These are phyloP conservation scores for Ormosia semicastrata DNA, from an alignment of 306 rosid genomes.

Conservation along the genomic window DNA sequence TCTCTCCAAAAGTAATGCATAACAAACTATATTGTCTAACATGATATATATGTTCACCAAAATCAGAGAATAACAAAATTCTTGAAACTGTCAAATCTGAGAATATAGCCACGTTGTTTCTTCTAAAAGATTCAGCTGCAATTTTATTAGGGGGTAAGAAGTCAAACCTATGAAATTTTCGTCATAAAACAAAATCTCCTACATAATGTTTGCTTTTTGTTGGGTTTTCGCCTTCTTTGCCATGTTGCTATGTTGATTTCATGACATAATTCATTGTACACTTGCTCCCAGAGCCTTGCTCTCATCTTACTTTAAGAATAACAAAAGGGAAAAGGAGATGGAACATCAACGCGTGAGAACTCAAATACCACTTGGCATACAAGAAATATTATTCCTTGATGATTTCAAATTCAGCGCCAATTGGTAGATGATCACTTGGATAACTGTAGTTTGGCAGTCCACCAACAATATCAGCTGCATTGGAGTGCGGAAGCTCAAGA, in stretches of 20 bases:
- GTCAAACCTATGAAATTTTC: background rate
- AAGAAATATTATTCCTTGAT: conserved; percentile 27
- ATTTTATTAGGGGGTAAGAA: background rate
- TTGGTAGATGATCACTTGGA: conserved; percentile 95
- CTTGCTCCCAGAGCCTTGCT: background rate
- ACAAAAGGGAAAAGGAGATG: background rate
- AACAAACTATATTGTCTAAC: background rate
- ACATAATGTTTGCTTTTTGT: background rate
- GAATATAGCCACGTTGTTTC: background rate
- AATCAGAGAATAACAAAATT: background rate
- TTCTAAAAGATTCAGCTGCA: background rate
- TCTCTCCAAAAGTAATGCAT: background rate
- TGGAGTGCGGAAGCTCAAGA: conserved; percentile 75
- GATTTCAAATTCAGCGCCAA: conserved; percentile 80
- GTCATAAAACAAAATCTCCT: background rate
- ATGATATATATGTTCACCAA: conserved; percentile 13
- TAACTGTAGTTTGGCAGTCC: conserved; percentile 76
- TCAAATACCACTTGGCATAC: conserved; percentile 22
- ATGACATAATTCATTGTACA: conserved; percentile 11
- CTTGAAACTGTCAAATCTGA: background rate
- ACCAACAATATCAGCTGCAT: conserved; percentile 63
- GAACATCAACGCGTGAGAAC: conserved; percentile 9
- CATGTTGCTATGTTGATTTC: background rate
- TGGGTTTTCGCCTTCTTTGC: conserved; percentile 3
- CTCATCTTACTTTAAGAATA: conserved; percentile 11